Evolutionary conservation across 2,329 filamentous ascomycete species (phyloP), one percentile per base, ranked within the genome.

Genomic region (Septoria linicola): DNA sequence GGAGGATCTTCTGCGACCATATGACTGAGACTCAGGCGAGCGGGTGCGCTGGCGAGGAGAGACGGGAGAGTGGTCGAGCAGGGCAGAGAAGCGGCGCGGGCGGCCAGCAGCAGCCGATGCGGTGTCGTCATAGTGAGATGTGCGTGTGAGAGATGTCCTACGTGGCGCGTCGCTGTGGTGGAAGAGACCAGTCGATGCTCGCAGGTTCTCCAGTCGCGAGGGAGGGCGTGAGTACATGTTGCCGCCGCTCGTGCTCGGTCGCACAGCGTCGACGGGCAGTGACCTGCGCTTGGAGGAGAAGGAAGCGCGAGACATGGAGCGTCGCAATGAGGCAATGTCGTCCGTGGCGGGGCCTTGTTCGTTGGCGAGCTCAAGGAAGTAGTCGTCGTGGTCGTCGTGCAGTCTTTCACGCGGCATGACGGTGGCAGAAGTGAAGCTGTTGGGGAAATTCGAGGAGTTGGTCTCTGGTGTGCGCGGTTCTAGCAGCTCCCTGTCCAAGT

Each of bases 341-440:
- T 31, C 14, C n/a, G 8, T 85, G 2, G 83, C 82, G 65, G 79
- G 34, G 37, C 32, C 11, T 49, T 41, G 52, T 46, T 65, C 59
- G 45, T 58, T 31, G 34, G 62, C 64, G 31, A 66, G 58, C 47
- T 63, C 61, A 41, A 66, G 51, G 54, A 67, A 67, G 37, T 66
- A 49, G 50, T 67, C 42, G 42, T 36, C 31, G 34, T 19, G 23
- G 23, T 27, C 5, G 23, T 10, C 23, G 23, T 27, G 23, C 23
- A 27, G 23, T 27, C 5, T 27, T 27, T 27, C 5, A 10, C 10
- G 23, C 5, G 23, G 10, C 23, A 27, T 27, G 23, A 10, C 23
- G 23, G 10, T 5, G 23, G 23, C 23, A 27, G 23, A 10, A 27
- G 23, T 10, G 10, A 27, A 5, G 5, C 23, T 27, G 23, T 27